A percentile compares a stretch with the other conserved stretches of the same genome.
phyloP scores from a whole-genome alignment of 164 flowering plant species.

The Liriodendron chinense region DNA sequence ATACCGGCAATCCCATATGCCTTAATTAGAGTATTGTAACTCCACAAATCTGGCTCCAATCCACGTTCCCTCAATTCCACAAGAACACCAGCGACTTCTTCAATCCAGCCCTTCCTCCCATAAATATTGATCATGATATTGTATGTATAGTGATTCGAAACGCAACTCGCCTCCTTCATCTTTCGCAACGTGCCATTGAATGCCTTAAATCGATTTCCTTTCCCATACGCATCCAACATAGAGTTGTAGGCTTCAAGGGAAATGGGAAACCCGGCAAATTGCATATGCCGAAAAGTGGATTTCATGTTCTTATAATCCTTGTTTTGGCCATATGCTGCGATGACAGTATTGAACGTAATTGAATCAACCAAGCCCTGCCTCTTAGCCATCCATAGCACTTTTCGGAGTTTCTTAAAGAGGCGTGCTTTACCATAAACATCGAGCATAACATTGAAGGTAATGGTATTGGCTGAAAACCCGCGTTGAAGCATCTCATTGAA shows the following conservation, averaged over 20 bases:
- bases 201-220: conserved; percentile 61
- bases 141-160: conserved; percentile 69
- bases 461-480: conserved; percentile 61
- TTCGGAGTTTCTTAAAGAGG: conserved; percentile 66
- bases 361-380: conserved; percentile 59
- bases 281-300: conserved; percentile 54
- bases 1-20: conserved; percentile 93
- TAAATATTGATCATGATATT: conserved; percentile 84
- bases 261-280: conserved; percentile 73
- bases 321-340: conserved; percentile 78
- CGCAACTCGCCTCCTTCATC: conserved; percentile 59
- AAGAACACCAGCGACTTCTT: conserved; percentile 71
- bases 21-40: conserved; percentile 89
- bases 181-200: conserved; percentile 55
- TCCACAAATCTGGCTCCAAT: conserved; percentile 68
- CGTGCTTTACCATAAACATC: conserved; percentile 70
- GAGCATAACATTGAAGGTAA: conserved; percentile 78
- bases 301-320: conserved; percentile 63
- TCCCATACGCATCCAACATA: conserved; percentile 93
- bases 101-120: conserved; percentile 86
- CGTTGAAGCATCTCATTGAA: conserved; percentile 73
- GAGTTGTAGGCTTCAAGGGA: conserved; percentile 88
- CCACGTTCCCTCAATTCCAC: conserved; percentile 63
- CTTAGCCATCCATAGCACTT: conserved; percentile 61
- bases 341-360: conserved; percentile 82